Evolutionary conservation across 345 rosid genomes (phyloP), one percentile per base, ranked within the genome.

Genomic region (Eucalyptus cladocalyx): DNA sequence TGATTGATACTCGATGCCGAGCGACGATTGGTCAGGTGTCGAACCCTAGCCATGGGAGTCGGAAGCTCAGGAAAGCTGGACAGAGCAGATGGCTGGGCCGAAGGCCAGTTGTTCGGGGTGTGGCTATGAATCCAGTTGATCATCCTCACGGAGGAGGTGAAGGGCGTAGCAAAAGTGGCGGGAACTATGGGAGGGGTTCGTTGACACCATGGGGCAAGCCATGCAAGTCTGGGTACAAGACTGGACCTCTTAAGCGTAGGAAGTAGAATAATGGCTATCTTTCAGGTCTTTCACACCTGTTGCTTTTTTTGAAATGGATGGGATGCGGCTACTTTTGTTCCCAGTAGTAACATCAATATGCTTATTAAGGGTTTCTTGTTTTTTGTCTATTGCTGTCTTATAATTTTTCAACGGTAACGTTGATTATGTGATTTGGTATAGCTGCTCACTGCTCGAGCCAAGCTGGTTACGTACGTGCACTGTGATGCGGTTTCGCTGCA

Each of bases 91-190:
- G 98, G 99, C 89, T 94, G 81, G 99, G 99, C 88, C 93, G 95
- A 86, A 93, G 99, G 88, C 99, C 99, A 0, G 93, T 92, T 47
- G 98, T 97, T 88, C 91, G 98, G 91, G 98, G 99, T 87, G 97
- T 95, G 88, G 98, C 98, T 0, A 97, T 95, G 97, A 96, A 96
- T 90, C 99, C 99, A 5, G 91, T 96, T 26, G 99, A 97, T 91
- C 99, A 97, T 92, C 98, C 99, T 87, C 99, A 96, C n/a, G 98
- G 99, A 92, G 99, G 99, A 87, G 99, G 99, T 90, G 99, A 97
- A 91, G 99, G 99, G 72, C 92, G 94, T 67, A 97, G 98, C 92
- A 97, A 96, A 89, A 96, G 99, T 94, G 95, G 97, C 49, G 96
- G 99, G 42, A 90, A 91, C 50, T 86, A 89, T 53, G 98, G 99